phyloP scores from a whole-genome alignment of 371 early-diverging fungal genomes.

The Mucor irregularis region DNA sequence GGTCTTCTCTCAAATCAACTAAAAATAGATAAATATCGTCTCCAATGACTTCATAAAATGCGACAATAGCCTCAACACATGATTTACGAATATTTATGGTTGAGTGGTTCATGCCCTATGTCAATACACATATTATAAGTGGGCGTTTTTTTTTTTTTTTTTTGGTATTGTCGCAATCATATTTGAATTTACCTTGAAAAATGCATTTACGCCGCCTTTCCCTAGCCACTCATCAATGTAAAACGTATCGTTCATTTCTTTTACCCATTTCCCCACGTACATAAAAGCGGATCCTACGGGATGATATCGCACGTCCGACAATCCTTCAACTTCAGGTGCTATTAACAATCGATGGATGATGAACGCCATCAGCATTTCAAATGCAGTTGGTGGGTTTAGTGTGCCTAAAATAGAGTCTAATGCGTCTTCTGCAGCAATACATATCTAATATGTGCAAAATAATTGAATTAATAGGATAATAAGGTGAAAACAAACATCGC shows the following conservation, averaged over 20 bases:
- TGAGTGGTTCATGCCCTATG: slow-evolving; percentile 45
- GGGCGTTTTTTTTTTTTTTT: background rate
- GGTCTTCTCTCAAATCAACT: slow-evolving; percentile 46
- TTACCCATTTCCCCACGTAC: slow-evolving; percentile 45
- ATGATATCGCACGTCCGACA: slow-evolving; percentile 33
- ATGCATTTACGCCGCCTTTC: slow-evolving; percentile 40
- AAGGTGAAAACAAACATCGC: background rate
- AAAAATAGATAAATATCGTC: slow-evolving; percentile 43
- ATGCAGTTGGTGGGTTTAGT: slow-evolving; percentile 39
- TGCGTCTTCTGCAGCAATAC: slow-evolving; percentile 51
- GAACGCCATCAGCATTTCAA: slow-evolving; percentile 47
- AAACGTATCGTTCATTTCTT: slow-evolving; percentile 35
- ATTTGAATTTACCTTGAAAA: slow-evolving; percentile 32
- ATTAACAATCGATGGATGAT: slow-evolving; percentile 34
- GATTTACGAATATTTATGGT: slow-evolving; percentile 47
- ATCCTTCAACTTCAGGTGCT: slow-evolving; percentile 15
- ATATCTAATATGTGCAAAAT: slow-evolving; percentile 33
- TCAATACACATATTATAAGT: background rate
- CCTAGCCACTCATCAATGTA: slow-evolving; percentile 46
- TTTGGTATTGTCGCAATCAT: background rate
- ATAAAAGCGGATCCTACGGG: slow-evolving; percentile 52
- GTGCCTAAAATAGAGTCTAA: slow-evolving; percentile 42
- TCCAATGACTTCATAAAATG: slow-evolving; percentile 46
- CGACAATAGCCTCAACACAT: slow-evolving; percentile 49
- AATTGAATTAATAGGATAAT: too few species aligned